A percentile compares a stretch with the other conserved stretches of the same genome.
Conservation (phyloP, 2,329 filamentous ascomycete species). For the Alternaria brassicae region DNA sequence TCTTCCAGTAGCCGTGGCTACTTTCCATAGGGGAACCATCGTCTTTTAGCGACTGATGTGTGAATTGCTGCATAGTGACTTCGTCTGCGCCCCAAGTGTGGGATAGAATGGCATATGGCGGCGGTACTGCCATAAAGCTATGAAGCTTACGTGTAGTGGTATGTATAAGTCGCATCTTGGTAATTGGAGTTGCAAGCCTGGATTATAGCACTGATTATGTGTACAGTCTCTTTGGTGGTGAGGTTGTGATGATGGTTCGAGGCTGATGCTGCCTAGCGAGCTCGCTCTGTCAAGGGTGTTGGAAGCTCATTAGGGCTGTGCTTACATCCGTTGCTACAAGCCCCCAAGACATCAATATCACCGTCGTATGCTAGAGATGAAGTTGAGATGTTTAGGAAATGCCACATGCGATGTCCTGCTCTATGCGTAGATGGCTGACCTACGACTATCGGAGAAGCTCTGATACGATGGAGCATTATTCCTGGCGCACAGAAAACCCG, state of each 20-base stretch:
- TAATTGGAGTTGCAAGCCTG: not conserved
- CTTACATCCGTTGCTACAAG: not conserved
- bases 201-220: not conserved
- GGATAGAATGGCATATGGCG: slow-evolving; percentile 28
- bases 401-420: not conserved
- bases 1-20: slow-evolving; percentile 9
- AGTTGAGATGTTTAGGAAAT: not conserved
- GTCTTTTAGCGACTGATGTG: not conserved
- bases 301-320: not conserved
- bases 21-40: not conserved
- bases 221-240: not conserved
- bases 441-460: not conserved
- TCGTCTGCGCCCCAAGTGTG: slow-evolving; percentile 26
- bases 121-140: slow-evolving; percentile 18
- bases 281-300: not conserved
- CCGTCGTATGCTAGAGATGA: too few species aligned
- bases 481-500: not conserved
- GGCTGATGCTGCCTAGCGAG: not conserved
- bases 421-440: not conserved
- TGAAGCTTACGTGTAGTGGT: slow-evolving; percentile 8
- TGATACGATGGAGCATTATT: not conserved
- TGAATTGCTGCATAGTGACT: slow-evolving; percentile 23
- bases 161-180: slow-evolving; percentile 22
- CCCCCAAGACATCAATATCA: not conserved
- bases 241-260: not conserved